phyloP scores from a whole-genome alignment of 495 filamentous ascomycete genomes.

The Talaromyces trachyspermus region DNA sequence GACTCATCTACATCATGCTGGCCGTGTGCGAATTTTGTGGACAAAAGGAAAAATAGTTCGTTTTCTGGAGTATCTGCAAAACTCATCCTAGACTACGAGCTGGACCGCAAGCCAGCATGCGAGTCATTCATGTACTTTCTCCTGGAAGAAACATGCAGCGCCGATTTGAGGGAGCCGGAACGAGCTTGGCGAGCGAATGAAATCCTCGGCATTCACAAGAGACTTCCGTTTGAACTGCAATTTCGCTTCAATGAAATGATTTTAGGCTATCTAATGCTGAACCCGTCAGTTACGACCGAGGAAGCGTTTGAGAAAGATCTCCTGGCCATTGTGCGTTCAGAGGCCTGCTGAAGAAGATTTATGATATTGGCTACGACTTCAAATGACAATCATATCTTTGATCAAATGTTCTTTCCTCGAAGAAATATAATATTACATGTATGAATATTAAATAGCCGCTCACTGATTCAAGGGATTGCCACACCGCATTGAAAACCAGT shows the following conservation, averaged over 20 bases:
- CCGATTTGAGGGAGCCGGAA: slow-evolving; percentile 30
- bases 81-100: slow-evolving; percentile 23
- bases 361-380: too few relatives aligned
- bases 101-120: slow-evolving; percentile 32
- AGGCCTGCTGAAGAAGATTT: too few relatives aligned
- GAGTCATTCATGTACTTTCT: slow-evolving; percentile 40
- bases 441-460: too few relatives aligned
- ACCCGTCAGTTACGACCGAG: slow-evolving; percentile 24
- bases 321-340: not conserved
- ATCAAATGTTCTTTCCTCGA: too few relatives aligned
- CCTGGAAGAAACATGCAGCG: slow-evolving; percentile 30
- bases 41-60: slow-evolving; percentile 24
- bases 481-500: too few relatives aligned
- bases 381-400: too few relatives aligned
- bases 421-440: too few relatives aligned
- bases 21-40: slow-evolving; percentile 34
- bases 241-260: slow-evolving; percentile 38
- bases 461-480: too few relatives aligned
- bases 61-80: slow-evolving; percentile 25
- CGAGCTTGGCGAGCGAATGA: slow-evolving; percentile 35
- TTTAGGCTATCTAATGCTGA: slow-evolving; percentile 32
- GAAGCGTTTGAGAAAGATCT: slow-evolving; percentile 30
- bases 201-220: slow-evolving; percentile 29
- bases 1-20: slow-evolving; percentile 34
- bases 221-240: slow-evolving; percentile 32